These are phyloP conservation scores for Chytriomyces hyalinus DNA, from an alignment of 192 early-diverging fungal genomes.

Conservation along the genomic window DNA sequence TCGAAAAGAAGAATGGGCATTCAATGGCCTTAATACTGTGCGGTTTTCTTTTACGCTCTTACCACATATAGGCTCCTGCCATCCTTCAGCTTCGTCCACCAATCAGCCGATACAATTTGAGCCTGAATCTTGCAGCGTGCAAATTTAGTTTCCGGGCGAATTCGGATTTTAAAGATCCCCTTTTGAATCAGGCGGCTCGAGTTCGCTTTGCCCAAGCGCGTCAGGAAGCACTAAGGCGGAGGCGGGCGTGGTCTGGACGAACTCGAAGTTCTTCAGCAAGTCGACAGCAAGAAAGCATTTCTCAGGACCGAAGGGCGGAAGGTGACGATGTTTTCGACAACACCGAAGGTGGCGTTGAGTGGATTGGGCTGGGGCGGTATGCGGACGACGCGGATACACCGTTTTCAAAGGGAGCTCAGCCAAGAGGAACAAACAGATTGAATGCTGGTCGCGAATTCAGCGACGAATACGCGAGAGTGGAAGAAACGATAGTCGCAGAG, in stretches of 20 bases:
- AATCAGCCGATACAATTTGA: slow-evolving; percentile 61
- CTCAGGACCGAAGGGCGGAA: slow-evolving; percentile 26
- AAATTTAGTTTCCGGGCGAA: slow-evolving; percentile 64
- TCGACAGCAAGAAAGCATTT: slow-evolving; percentile 2
- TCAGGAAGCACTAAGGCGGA: not conserved
- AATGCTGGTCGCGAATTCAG: not conserved
- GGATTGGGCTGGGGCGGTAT: slow-evolving; percentile 70
- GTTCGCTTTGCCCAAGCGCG: slow-evolving; percentile 26
- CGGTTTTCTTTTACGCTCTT: no score
- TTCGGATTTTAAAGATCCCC: slow-evolving; percentile 65
- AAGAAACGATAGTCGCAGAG: slow-evolving; percentile 63
- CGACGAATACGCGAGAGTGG: slow-evolving; percentile 73
- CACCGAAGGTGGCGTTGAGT: slow-evolving; percentile 34
- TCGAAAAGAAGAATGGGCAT: no score
- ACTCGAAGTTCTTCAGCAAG: no score
- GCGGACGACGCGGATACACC: slow-evolving; percentile 44
- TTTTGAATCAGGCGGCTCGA: slow-evolving; percentile 52
- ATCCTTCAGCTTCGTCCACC: slow-evolving; percentile 44
- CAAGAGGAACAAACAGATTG: no score
- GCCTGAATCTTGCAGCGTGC: slow-evolving; percentile 57
- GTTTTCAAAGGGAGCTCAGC: slow-evolving; percentile 8
- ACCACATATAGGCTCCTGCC: not conserved
- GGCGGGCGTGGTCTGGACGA: no score
- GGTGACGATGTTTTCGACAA: slow-evolving; percentile 28
- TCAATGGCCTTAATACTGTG: no score